Base-by-base conservation (phyloP, 352 stramenopile species). In the Thalassiosira mediterranea region DNA sequence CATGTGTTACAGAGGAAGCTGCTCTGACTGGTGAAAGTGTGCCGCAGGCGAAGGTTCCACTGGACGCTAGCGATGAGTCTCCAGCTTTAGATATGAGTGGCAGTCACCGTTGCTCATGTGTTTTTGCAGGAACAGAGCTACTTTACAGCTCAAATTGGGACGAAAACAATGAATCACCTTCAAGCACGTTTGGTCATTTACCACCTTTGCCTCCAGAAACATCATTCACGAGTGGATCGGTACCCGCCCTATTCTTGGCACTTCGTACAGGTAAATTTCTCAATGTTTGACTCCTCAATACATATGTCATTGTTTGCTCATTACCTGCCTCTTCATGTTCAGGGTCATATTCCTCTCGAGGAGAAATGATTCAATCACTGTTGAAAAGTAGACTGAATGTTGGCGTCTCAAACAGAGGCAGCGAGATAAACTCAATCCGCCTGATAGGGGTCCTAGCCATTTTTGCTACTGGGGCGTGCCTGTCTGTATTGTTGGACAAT, bases 101-200 rank as follows among this genome's bases (percentile, higher is more conserved):
- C 38, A 19, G 42, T 48, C 69, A 88, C 51, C 53, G 79, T 51
- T 76, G 49, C 40, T 87, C 83, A 4, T 76, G 85, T 34, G 29
- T 89, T 29, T 89, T 88, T 84, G 76, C 79, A 42, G 83, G 83
- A 48, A 89, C 83, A 21, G 76, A 73, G n/a, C 25, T 89, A 10
- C 19, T 88, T 1, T 67, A 83, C 52, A 81, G 62, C 19, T 57
- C 59, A 26, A 72, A 72, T 48, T 46, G 61, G n/a, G 46, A 44
- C 34, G n/a, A n/a, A n/a, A n/a, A n/a, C n/a, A n/a, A n/a, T n/a
- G n/a, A n/a, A n/a, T n/a, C n/a, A n/a, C n/a, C n/a, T n/a, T 63
- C 67, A 10, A 53, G 28, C 26, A 19, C 62, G 37, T 46, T 49
- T 40, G 25, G 25, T 1, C 63, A 21, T 46, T 37, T 70, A 25